Conservation (phyloP, 2,329 filamentous ascomycete species). For the Talaromyces pinophilus region DNA sequence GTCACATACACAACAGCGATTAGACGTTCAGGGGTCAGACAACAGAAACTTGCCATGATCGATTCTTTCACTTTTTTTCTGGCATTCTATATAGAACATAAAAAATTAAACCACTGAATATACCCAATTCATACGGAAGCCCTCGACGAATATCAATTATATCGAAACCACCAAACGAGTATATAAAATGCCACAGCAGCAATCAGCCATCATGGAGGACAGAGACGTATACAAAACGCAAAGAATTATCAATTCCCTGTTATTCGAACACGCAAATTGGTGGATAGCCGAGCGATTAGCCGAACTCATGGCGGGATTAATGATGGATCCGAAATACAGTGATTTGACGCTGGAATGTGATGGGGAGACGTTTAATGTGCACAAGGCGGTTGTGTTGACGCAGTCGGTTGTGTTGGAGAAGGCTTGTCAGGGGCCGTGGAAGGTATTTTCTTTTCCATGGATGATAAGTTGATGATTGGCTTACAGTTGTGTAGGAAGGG, state of each 20-base stretch:
- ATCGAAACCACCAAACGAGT: not conserved
- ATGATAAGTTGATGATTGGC: not conserved
- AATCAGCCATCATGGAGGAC: not conserved
- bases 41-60: too few relatives aligned
- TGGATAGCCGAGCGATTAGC: not conserved
- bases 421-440: slow-evolving; percentile 11
- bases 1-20: not conserved
- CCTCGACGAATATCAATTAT: not conserved
- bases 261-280: not conserved
- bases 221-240: not conserved
- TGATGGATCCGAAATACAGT: slow-evolving; percentile 5
- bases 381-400: slow-evolving; percentile 19
- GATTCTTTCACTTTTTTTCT: not conserved
- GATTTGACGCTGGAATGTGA: slow-evolving; percentile 21
- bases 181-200: not conserved
- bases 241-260: not conserved
- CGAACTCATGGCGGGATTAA: not conserved
- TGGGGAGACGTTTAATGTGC: slow-evolving; percentile 12
- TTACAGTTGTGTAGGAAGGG: slow-evolving; percentile 21
- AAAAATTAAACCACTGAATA: not conserved
- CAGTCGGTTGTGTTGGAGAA: slow-evolving; percentile 17
- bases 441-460: not conserved
- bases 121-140: not conserved
- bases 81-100: not conserved
- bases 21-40: not conserved